These are phyloP conservation scores for Puccinia sorghi DNA, from an alignment of 1,284 basidiomycete species.

Conservation along the genomic window DNA sequence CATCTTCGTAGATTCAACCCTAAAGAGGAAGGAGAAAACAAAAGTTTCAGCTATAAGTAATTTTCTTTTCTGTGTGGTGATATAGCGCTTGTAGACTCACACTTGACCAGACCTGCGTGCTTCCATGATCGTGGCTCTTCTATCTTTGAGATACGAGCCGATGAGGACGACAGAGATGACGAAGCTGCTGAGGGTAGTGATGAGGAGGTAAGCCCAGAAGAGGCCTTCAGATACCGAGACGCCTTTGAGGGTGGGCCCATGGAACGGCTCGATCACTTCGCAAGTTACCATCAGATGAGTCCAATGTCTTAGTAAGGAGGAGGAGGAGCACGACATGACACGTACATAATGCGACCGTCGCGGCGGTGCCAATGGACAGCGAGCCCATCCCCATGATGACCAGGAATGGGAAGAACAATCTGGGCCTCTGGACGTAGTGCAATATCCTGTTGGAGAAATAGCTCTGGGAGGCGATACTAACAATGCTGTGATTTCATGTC, in stretches of 20 bases:
- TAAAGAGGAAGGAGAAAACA: neutral
- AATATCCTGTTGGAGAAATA: conserved; percentile 43
- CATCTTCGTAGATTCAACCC: neutral
- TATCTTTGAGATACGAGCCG: conserved; percentile 15
- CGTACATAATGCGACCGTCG: conserved; percentile 36
- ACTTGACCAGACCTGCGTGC: conserved; percentile 1
- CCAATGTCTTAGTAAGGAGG: neutral
- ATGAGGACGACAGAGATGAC: conserved; percentile 9
- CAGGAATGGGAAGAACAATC: conserved; percentile 28
- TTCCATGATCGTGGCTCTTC: conserved; percentile 16
- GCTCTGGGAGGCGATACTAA: conserved; percentile 35
- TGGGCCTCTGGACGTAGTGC: conserved; percentile 24
- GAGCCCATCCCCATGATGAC: conserved; percentile 25
- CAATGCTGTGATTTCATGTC: conserved; percentile 20
- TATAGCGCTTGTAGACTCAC: neutral
- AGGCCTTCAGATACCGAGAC: conserved; percentile 35
- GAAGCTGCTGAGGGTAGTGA: conserved; percentile 10
- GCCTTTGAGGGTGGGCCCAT: neutral
- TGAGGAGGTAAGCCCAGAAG: conserved; percentile 43
- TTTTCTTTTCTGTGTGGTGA: neutral
- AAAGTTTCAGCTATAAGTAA: neutral
- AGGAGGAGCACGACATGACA: neutral
- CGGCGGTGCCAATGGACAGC: conserved; percentile 26
- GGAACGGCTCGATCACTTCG: conserved; percentile 14
- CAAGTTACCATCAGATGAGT: neutral